These are phyloP conservation scores for Pyricularia pennisetigena DNA, from an alignment of 2,329 filamentous ascomycete genomes.

Conservation along the genomic window DNA sequence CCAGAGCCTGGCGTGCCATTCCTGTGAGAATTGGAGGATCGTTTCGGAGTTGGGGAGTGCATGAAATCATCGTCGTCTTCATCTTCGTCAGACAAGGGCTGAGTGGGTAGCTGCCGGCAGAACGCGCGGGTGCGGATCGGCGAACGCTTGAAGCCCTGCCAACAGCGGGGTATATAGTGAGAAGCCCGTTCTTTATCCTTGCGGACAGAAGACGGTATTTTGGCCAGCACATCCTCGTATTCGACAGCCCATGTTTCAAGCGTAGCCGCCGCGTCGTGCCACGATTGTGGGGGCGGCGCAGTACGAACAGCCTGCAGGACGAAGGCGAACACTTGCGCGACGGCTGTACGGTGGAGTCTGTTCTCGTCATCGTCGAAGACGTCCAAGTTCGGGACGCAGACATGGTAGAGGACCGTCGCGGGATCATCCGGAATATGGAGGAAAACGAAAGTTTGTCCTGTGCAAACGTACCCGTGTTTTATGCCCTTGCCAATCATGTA, in stretches of 20 bases:
- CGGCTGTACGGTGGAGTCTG: slow-evolving; percentile 24
- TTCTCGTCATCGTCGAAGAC: slow-evolving; percentile 21
- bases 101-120: neutral
- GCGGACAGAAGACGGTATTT: neutral
- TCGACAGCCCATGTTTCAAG: neutral
- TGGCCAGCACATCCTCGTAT: neutral
- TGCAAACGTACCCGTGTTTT: slow-evolving; percentile 25
- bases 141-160: slow-evolving; percentile 9
- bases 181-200: neutral
- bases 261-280: slow-evolving; percentile 16
- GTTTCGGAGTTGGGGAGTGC: neutral
- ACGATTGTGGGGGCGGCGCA: slow-evolving; percentile 17
- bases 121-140: neutral
- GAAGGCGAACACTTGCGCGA: slow-evolving; percentile 28
- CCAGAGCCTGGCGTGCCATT: neutral
- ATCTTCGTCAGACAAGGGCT: neutral
- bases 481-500: slow-evolving; percentile 26
- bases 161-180: neutral
- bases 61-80: neutral
- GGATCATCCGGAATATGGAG: slow-evolving; percentile 23
- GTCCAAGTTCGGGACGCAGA: slow-evolving; percentile 23
- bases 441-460: slow-evolving; percentile 22
- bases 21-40: neutral
- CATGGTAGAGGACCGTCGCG: slow-evolving; percentile 19
- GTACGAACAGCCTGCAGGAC: slow-evolving; percentile 20